These are phyloP conservation scores for Anthracocystis setariae DNA, from an alignment of 1,284 basidiomycete genomes.

Conservation along the genomic window DNA sequence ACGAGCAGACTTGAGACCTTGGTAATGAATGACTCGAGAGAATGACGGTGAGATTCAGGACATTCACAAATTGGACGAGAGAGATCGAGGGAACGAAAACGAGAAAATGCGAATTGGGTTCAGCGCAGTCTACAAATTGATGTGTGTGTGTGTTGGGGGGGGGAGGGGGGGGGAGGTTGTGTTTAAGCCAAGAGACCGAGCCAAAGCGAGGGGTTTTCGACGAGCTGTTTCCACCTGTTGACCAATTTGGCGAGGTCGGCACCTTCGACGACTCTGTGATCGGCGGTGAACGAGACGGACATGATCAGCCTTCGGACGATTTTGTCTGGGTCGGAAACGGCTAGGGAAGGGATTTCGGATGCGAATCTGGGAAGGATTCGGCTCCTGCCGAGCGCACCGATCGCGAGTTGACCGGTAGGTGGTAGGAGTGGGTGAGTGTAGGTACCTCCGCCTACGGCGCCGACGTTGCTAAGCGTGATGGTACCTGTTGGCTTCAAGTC, in stretches of 20 bases:
- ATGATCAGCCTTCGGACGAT: constrained; percentile 50
- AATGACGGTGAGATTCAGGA: too few relatives aligned
- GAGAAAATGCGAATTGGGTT: too few relatives aligned
- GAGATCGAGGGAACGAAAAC: too few relatives aligned
- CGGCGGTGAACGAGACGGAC: constrained; percentile 71
- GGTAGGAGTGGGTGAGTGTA: constrained; percentile 74
- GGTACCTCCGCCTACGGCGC: constrained; percentile 57
- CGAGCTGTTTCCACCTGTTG: constrained; percentile 84
- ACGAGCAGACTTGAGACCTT: too few relatives aligned
- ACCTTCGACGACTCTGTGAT: constrained; percentile 90
- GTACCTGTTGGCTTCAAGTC: constrained; percentile 70
- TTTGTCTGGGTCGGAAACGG: constrained; percentile 23
- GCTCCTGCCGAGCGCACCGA: constrained; percentile 80
- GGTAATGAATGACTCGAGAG: constrained; percentile 64
- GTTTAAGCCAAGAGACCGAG: constrained; percentile 71
- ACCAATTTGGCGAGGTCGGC: constrained; percentile 91
- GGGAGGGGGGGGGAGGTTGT: too few relatives aligned
- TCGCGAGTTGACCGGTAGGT: constrained; percentile 87
- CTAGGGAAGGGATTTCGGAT: constrained; percentile 38
- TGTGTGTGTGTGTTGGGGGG: too few relatives aligned
- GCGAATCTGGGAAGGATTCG: constrained; percentile 49
- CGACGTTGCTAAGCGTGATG: constrained; percentile 81
- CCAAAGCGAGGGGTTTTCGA: constrained; percentile 81
- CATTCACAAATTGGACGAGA: too few relatives aligned
- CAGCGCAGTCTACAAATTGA: too few relatives aligned